These are phyloP conservation scores for Quaeritorhiza haematococci DNA, from an alignment of 371 early-diverging fungal species.

Conservation along the genomic window DNA sequence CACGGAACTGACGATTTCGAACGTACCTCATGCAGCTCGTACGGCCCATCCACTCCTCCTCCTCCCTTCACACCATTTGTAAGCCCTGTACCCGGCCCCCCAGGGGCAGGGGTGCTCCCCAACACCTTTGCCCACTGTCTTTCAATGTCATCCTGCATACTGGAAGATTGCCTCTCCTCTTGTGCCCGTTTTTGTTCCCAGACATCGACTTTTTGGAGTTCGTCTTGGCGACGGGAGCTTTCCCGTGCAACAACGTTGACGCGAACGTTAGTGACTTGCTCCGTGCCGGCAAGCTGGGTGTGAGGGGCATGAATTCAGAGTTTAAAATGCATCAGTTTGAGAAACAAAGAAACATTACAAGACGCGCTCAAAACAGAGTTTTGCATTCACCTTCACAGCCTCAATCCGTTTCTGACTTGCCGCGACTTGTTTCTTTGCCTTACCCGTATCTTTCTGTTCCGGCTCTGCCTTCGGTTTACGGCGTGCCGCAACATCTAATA, in stretches of 20 bases:
- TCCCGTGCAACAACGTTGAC: slow-evolving; percentile 38
- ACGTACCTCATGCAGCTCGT: slow-evolving; percentile 36
- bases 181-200: slow-evolving; percentile 29
- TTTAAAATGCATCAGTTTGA: neutral
- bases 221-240: slow-evolving; percentile 30
- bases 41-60: slow-evolving; percentile 27
- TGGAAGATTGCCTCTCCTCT: slow-evolving; percentile 12
- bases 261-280: slow-evolving; percentile 38
- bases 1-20: neutral
- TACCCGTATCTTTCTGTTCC: slow-evolving; percentile 35
- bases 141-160: slow-evolving; percentile 10
- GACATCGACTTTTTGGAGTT: slow-evolving; percentile 24
- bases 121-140: slow-evolving; percentile 21
- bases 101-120: too few species aligned
- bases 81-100: too few species aligned
- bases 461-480: slow-evolving; percentile 32
- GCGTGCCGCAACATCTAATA: slow-evolving; percentile 15
- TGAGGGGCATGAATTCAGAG: neutral
- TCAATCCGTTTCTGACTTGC: slow-evolving; percentile 31
- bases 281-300: slow-evolving; percentile 28
- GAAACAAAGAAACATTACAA: neutral
- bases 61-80: too few species aligned
- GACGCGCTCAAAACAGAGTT: neutral
- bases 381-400: slow-evolving; percentile 24
- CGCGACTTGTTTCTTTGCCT: slow-evolving; percentile 32